These are phyloP conservation scores for Candida tallmaniae DNA, from an alignment of 805 yeast species.

Conservation along the genomic window DNA sequence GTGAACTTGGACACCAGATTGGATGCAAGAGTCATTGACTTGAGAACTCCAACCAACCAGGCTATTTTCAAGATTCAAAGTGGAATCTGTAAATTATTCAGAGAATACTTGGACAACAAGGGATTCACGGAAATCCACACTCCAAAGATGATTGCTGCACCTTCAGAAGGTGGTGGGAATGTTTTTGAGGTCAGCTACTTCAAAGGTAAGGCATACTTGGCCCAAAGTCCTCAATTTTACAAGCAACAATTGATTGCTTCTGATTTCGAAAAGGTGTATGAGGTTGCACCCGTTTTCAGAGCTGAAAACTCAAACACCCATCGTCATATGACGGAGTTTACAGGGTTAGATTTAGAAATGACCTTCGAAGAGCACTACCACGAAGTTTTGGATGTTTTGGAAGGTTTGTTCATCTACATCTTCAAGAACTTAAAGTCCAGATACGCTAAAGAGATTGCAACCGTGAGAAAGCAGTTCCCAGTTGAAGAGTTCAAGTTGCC, in stretches of 20 bases:
- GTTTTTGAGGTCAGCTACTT: conserved; percentile 93
- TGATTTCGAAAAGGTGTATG: conserved; percentile 94
- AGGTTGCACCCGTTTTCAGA: conserved; percentile 96
- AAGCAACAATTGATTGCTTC: conserved; percentile 98
- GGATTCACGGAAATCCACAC: conserved; percentile 91
- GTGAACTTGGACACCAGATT: conserved; percentile 95
- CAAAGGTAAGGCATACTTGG: conserved; percentile 87
- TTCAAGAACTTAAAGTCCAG: conserved; percentile 79
- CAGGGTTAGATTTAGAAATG: conserved; percentile 97
- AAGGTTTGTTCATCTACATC: conserved; percentile 80
- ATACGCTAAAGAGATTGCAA: conserved; percentile 77
- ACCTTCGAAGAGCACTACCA: conserved; percentile 97
- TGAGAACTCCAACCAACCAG: conserved; percentile 96
- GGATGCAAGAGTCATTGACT: conserved; percentile 91
- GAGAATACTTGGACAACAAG: conserved; percentile 70
- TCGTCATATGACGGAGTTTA: conserved; percentile 98
- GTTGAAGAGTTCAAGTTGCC: conserved; percentile 97
- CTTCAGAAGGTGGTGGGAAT: conserved; percentile 97
- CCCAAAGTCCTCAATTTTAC: conserved; percentile 97
- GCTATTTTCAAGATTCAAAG: conserved; percentile 93
- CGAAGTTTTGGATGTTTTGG: conserved; percentile 65
- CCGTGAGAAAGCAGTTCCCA: conserved; percentile 92
- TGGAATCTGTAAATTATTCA: conserved; percentile 82
- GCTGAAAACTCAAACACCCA: conserved; percentile 99
- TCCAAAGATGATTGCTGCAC: conserved; percentile 91